Evolutionary conservation across 2,329 filamentous ascomycete species (phyloP), one percentile per base, ranked within the genome.

Genomic region (Phialophora expanda): DNA sequence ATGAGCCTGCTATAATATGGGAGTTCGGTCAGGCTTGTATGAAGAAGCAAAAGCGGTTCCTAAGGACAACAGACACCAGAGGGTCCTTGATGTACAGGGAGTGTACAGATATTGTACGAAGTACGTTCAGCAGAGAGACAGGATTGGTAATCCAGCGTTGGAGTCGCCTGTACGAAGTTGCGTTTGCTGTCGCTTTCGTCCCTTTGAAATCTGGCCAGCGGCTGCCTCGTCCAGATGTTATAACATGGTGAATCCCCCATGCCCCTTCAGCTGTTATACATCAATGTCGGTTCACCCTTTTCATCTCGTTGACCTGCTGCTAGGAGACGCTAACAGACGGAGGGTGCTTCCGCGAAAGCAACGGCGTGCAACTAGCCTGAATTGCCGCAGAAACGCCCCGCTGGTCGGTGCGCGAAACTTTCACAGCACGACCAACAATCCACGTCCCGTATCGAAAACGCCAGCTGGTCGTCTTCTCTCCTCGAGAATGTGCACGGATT

Each of bases 401-500:
- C 38, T 12, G 38, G 38, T n/a, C 17, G 38, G 12, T n/a, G 14
- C 14, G 17, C 17, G 38, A 44, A 44, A 44, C 38, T 44, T 44
- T 44, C 14, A 5, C 38, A 44, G 38, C 48, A 51, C 48, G 24
- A 26, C 48, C 20, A 51, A n/a, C 48, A 24, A 51, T 51, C 48
- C 9, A 51, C 12, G 20, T 22, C 24, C 26, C 20, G 48, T 28
- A 14, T 51, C 8, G 8, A 3, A 28, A 17, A 26, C 5, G 22
- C 20, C 1, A 1, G 26, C 48, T 51, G 6, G 24, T 44, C 38
- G 48, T 51, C 20, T 14, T 51, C 48, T 51, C 20, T 26, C 24
- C 4, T 51, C 46, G 48, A 22, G 4, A 51, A 24, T 5, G n/a
- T 61, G 48, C 57, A 46, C 46, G 38, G 14, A 53, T 24, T 53